Conservation (phyloP, 495 filamentous ascomycete genomes). For the Hyaloscypha hepaticicola region DNA sequence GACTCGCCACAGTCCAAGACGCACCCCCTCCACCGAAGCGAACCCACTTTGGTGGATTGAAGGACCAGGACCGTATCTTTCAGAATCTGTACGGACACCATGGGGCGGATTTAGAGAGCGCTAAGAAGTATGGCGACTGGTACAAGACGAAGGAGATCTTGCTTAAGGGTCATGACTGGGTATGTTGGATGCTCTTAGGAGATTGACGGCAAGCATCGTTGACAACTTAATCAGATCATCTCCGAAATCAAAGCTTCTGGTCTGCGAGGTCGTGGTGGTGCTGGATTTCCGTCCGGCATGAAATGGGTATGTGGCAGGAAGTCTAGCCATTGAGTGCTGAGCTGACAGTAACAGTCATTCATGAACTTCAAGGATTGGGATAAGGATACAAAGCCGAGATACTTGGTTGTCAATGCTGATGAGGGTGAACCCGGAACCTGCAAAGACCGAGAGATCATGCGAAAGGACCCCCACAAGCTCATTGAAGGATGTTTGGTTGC, state of each 20-base stretch:
- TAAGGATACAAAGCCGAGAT: constrained; percentile 93
- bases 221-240: constrained; percentile 64
- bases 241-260: constrained; percentile 94
- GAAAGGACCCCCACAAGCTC: constrained; percentile 98
- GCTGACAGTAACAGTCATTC: constrained; percentile 67
- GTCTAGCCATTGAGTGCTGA: neutral
- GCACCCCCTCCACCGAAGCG: constrained; percentile 65
- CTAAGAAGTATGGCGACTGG: constrained; percentile 99
- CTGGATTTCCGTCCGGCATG: constrained; percentile 95
- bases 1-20: constrained; percentile 90
- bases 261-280: constrained; percentile 91
- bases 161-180: constrained; percentile 95
- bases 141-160: constrained; percentile 99
- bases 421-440: constrained; percentile 98
- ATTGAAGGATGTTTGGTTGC: constrained; percentile 96
- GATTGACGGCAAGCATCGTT: constrained; percentile 5
- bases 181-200: constrained; percentile 37
- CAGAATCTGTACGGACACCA: constrained; percentile 95
- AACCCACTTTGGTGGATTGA: constrained; percentile 76
- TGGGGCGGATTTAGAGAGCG: constrained; percentile 83
- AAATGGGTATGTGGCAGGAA: constrained; percentile 79
- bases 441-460: constrained; percentile 99
- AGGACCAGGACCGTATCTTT: constrained; percentile 97
- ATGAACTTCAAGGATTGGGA: constrained; percentile 99
- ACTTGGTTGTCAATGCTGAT: constrained; percentile 96